Percentiles rank a stretch among this genome's conserved stretches.
These are phyloP conservation scores for Testicularia cyperi DNA, from an alignment of 1,284 basidiomycete genomes.

Conservation along the genomic window DNA sequence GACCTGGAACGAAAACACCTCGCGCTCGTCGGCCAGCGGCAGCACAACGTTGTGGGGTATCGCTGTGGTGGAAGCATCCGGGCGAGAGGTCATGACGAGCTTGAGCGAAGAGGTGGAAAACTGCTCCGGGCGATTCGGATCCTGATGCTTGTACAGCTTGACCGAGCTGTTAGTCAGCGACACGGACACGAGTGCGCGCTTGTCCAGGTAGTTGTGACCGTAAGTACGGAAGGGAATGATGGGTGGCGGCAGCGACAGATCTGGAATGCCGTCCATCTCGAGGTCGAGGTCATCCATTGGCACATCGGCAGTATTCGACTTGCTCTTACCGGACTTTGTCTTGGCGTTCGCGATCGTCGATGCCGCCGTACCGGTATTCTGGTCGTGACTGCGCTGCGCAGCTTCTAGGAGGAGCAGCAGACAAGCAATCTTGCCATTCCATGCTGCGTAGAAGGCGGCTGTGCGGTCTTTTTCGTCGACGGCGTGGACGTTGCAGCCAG, in stretches of 20 bases:
- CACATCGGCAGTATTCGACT: constrained; percentile 1
- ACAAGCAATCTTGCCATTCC: constrained; percentile 83
- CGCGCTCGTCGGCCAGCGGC: constrained; percentile 76
- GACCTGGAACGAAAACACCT: constrained; percentile 87
- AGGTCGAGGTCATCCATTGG: constrained; percentile 45
- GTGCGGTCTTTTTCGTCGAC: constrained; percentile 83
- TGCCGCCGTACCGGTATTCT: background rate
- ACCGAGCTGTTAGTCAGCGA: constrained; percentile 62
- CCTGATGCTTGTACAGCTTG: constrained; percentile 54
- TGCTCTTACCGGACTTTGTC: constrained; percentile 13
- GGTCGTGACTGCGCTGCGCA: constrained; percentile 26
- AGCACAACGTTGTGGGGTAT: constrained; percentile 66
- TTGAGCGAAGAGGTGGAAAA: constrained; percentile 74
- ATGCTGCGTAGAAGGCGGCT: constrained; percentile 92
- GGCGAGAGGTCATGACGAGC: constrained; percentile 82
- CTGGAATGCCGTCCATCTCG: constrained; percentile 81
- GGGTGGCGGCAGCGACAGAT: constrained; percentile 89
- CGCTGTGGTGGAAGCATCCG: constrained; percentile 73
- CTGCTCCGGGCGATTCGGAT: constrained; percentile 53
- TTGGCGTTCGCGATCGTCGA: constrained; percentile 6
- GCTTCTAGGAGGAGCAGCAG: constrained; percentile 62
- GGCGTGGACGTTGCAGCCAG: constrained; percentile 73
- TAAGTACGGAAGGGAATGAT: constrained; percentile 78
- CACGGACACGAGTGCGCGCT: constrained; percentile 81
- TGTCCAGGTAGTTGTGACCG: constrained; percentile 69